phyloP scores from a whole-genome alignment of 768 basidiomycete genomes.

The Strobilomyces confusus region DNA sequence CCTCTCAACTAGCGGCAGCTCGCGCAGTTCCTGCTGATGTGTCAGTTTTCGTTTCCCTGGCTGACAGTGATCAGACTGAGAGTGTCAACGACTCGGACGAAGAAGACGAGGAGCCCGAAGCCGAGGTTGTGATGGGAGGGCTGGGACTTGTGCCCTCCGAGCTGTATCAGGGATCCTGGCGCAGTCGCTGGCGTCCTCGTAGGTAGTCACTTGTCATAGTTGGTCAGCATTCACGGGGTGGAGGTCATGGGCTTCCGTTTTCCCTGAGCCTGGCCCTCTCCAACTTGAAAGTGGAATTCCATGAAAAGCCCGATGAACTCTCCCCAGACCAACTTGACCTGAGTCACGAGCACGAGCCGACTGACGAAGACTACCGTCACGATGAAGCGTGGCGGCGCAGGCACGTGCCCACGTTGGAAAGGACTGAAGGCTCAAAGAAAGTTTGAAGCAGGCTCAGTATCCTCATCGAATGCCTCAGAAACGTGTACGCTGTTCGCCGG shows the following conservation, averaged over 20 bases:
- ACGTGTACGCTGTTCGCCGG: conserved; percentile 29
- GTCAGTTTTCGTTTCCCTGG: conserved; percentile 16
- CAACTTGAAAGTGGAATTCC: too few relatives aligned
- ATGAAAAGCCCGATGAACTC: conserved; percentile 13
- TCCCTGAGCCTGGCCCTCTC: too few relatives aligned
- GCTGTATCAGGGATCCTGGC: too few relatives aligned
- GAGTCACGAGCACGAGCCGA: conserved; percentile 16
- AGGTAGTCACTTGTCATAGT: too few relatives aligned
- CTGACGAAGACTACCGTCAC: conserved; percentile 32
- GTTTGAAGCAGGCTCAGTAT: too few relatives aligned
- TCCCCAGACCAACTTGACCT: conserved; percentile 13
- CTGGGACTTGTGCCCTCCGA: too few relatives aligned
- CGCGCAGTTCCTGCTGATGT: conserved; percentile 15
- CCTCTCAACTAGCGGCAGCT: conserved; percentile 11
- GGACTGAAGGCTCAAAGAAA: conserved; percentile 21
- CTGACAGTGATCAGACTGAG: neutral
- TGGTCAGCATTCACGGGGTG: too few relatives aligned
- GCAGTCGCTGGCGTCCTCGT: too few relatives aligned
- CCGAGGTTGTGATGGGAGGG: too few relatives aligned
- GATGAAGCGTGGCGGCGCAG: too few relatives aligned
- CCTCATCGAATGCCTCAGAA: conserved; percentile 29
- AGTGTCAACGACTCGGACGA: neutral
- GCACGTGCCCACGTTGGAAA: conserved; percentile 10
- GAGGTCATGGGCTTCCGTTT: too few relatives aligned
- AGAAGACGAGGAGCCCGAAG: conserved; percentile 1